Percentiles rank a stretch among this genome's conserved stretches.
Evolutionary conservation across 1,139 yeast genomes (phyloP).

Genomic region (Komagataea norvegica): DNA sequence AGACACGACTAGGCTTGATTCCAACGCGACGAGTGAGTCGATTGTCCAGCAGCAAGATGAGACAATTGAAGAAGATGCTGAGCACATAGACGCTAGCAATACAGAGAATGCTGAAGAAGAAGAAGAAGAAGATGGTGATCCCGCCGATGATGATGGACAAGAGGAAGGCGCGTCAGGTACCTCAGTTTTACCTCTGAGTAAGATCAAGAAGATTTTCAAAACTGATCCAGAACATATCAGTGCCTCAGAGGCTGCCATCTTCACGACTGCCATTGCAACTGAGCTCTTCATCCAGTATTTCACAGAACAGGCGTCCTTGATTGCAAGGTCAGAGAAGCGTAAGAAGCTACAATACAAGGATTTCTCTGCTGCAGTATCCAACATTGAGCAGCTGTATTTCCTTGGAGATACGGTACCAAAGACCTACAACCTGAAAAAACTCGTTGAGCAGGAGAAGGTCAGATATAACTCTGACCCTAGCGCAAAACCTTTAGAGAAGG

Average conservation of each 20-base stretch:
- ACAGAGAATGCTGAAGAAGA: conserved; percentile 9
- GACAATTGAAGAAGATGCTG: conserved; percentile 9
- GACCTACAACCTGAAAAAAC: conserved; percentile 48
- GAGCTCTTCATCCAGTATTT: conserved; percentile 78
- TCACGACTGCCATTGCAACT: conserved; percentile 82
- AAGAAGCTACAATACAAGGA: conserved; percentile 72
- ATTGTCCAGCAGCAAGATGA: conserved; percentile 8
- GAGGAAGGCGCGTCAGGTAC: conserved; percentile 24
- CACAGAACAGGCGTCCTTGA: conserved; percentile 71
- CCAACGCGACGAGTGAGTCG: conserved; percentile 7
- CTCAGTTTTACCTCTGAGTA: conserved; percentile 60
- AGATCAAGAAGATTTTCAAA: conserved; percentile 78
- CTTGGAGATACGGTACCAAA: conserved; percentile 65
- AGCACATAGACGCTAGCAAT: conserved; percentile 4
- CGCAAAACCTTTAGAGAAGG: conserved; percentile 31
- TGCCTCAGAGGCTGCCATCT: conserved; percentile 75
- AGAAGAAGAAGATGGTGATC: conserved; percentile 9
- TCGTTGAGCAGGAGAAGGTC: conserved; percentile 45
- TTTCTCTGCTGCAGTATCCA: conserved; percentile 64
- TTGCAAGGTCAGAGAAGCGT: conserved; percentile 65
- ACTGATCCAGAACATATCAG: conserved; percentile 79
- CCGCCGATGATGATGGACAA: conserved; percentile 7
- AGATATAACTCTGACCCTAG: conserved; percentile 28
- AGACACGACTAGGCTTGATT: conserved; percentile 4
- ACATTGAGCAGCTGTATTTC: conserved; percentile 64